Base-by-base conservation (phyloP, 352 stramenopile genomes). In the Aphanomyces astaci region DNA sequence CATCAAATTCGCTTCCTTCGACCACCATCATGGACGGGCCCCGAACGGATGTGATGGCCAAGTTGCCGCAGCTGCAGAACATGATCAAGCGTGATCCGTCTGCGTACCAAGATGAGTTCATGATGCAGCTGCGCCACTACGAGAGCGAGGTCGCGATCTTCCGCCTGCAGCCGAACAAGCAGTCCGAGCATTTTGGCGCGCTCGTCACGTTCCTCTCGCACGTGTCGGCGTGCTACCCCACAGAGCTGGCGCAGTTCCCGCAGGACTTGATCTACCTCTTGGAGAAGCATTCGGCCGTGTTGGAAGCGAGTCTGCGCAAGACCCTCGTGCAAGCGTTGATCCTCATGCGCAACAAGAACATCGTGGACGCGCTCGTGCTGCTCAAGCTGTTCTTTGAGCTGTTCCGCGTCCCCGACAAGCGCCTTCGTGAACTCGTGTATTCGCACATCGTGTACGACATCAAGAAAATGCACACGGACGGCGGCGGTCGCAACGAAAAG, bases 21-120 rank as follows among this genome's bases (percentile, higher is more conserved):
- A 5, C 4, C 45, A 25, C 4, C 45, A 59, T 13, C 51, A 66
- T 91, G 59, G 89, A 88, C 62, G 86, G 81, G 60, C 91, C 83
- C 28, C 80, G 86, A 32, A 82, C 84, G 67, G 85, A 95, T 78
- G 82, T 94, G 81, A 88, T 93, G 73, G 84, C 81, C 74, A 94
- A 96, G 81, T 79, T 98, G 51, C 90, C 95, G 64, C 93, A 98
- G 81, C 84, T 99, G 53, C 96, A 99, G 85, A 99, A 99, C 82
- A 91, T 99, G 72, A 96, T 98, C 39, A 99, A 99, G 82, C 90
- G 97, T 32, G 96, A 99, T 76, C 96, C 96, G 9, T 71, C 84
- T 46, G 94, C 87, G 57, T 99, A 99, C 82, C 82, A 86, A 56
- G 93, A 95, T 63, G 97, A 99, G 81, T 99, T 99, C 78, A 83